Percentiles rank a stretch among this genome's conserved stretches.
Evolutionary conservation across 2,329 filamentous ascomycete genomes (phyloP).

Genomic region (Alternaria tenuissima): DNA sequence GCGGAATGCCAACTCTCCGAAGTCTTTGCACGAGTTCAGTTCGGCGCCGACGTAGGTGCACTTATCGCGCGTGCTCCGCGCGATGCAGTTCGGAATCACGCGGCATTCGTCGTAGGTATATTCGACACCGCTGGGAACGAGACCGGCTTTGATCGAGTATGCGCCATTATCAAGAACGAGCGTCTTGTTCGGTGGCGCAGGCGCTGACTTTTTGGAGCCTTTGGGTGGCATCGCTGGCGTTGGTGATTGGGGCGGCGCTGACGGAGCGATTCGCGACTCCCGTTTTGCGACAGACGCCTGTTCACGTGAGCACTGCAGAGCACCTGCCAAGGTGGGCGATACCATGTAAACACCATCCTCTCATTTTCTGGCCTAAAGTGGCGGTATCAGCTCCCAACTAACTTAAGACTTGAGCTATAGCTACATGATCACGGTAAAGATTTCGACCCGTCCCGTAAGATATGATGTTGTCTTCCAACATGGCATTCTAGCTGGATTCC

Average conservation of each 20-base stretch:
- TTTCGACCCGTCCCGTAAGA: neutral
- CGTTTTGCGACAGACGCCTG: slow-evolving; percentile 5
- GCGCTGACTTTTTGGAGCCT: slow-evolving; percentile 39
- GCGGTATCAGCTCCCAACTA: neutral
- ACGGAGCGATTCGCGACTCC: slow-evolving; percentile 1
- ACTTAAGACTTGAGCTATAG: neutral
- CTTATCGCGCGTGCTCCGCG: slow-evolving; percentile 76
- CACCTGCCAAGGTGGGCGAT: neutral
- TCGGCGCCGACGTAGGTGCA: slow-evolving; percentile 83
- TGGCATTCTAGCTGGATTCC: neutral
- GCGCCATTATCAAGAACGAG: slow-evolving; percentile 95
- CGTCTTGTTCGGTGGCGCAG: slow-evolving; percentile 57
- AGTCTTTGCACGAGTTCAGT: slow-evolving; percentile 81
- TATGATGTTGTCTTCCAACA: neutral
- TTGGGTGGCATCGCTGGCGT: slow-evolving; percentile 43
- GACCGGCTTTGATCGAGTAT: slow-evolving; percentile 89
- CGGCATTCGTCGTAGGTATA: slow-evolving; percentile 60
- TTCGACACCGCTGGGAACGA: slow-evolving; percentile 55
- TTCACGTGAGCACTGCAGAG: slow-evolving; percentile 9
- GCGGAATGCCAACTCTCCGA: slow-evolving; percentile 86
- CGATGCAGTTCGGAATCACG: slow-evolving; percentile 87
- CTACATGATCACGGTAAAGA: neutral
- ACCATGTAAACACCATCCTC: neutral
- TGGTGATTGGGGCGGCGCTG: neutral
- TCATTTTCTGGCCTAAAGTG: neutral